Base-by-base conservation (phyloP, 768 basidiomycete species). In the Russula olivacea region DNA sequence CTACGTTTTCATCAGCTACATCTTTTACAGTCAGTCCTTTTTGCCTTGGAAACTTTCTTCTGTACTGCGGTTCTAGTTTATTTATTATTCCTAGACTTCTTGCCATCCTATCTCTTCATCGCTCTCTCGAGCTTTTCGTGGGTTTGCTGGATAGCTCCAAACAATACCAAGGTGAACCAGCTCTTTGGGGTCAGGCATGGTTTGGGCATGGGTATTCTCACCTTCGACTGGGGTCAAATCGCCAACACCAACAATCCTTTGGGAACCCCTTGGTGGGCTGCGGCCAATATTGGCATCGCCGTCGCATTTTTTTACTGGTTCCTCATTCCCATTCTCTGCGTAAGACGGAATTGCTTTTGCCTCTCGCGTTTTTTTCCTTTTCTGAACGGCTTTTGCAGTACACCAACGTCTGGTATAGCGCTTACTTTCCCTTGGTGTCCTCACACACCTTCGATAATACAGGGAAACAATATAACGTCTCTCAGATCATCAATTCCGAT, bases 241-340 rank as follows among this genome's bases (percentile, higher is more conserved):
- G 81, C 85, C 10, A 88, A 84, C 69, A 83, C 82, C 58, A 81
- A 81, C 19, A 83, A 82, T 25, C 90, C 90, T 0, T 82, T 92
- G 52, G 84, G 86, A 86, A 83, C 86, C 10, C 90, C 90, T 2
- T 92, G 88, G 87, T 90, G 88, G 88, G 87, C 87, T 4, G 83
- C 86, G 70, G 88, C 85, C 14, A 90, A 91, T 71, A 77, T 89
- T 56, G 72, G 80, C 2, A 74, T 70, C 54, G 83, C 85, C 25
- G 85, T 90, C 68, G 74, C 85, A 4, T 78, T 86, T 73, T 82
- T 91, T 74, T 87, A 85, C 74, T 91, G 77, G 86, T 67, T 89
- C 71, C 67, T 88, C 55, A 77, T 81, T 6, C 88, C 88, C 1
- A 68, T 81, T 32, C 71, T 90, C 43, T 85, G 88, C 66, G 64